Evolutionary conservation across 1,284 basidiomycete genomes (phyloP).

Genomic region (Cutaneotrichosporon arboriforme): DNA sequence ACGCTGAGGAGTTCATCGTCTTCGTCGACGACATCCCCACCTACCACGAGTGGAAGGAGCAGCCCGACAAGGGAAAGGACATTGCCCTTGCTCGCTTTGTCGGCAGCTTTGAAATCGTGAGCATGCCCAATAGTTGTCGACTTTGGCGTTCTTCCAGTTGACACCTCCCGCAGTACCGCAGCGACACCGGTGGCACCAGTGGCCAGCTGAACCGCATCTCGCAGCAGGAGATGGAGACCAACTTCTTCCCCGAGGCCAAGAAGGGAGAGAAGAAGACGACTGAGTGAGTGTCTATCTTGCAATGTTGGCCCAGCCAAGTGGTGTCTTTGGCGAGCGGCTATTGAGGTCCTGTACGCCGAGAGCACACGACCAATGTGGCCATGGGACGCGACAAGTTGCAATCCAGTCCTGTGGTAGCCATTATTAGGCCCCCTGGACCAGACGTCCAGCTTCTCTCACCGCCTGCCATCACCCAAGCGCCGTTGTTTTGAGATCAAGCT

Average conservation of each 20-base stretch:
- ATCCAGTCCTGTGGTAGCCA: too few relatives aligned
- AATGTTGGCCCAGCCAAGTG: too few relatives aligned
- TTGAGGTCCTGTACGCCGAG: too few relatives aligned
- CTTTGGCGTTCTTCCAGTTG: not conserved
- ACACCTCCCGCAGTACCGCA: constrained; percentile 33
- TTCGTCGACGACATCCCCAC: constrained; percentile 42
- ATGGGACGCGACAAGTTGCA: too few relatives aligned
- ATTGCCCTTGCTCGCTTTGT: constrained; percentile 43
- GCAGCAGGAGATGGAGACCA: constrained; percentile 42
- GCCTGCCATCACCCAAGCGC: too few relatives aligned
- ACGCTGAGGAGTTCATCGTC: constrained; percentile 43
- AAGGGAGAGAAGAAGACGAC: constrained; percentile 43
- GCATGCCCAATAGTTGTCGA: constrained; percentile 7
- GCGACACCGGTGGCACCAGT: constrained; percentile 39
- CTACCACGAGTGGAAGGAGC: constrained; percentile 36
- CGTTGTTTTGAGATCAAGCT: not conserved
- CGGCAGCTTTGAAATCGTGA: constrained; percentile 41
- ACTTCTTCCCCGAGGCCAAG: constrained; percentile 44
- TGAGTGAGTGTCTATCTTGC: constrained; percentile 46
- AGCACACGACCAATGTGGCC: too few relatives aligned
- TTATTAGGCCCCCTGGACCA: too few relatives aligned
- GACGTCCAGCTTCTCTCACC: too few relatives aligned
- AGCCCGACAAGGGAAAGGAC: constrained; percentile 33
- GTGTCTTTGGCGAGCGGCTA: too few relatives aligned
- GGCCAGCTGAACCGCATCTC: constrained; percentile 38